Evolutionary conservation across 495 filamentous ascomycete species (phyloP), one percentile per base, ranked within the genome.

Genomic region (Chaetomium fimeti): DNA sequence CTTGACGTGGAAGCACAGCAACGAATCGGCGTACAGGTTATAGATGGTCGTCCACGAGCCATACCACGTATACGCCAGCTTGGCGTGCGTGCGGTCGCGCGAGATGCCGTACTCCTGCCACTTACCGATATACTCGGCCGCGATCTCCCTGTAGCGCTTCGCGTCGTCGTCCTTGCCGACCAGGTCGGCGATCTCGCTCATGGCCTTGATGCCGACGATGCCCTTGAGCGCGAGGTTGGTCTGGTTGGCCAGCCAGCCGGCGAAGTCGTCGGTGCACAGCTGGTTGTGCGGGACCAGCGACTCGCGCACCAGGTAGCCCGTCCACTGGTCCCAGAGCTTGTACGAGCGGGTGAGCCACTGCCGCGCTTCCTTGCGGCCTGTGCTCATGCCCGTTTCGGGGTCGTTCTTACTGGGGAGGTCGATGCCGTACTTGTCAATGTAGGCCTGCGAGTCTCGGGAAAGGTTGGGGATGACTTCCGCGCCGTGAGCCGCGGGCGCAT

Each of bases 41-140:
- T 97, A 97, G 22, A 96, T 83, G 1, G 91, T 97, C 52, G 92
- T 96, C 93, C 93, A 98, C 49, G 89, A 92, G 13, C 93, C 93
- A 69, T 91, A 92, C 92, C 93, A 96, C 58, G 92, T 85, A 74
- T 98, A 98, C 0, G 93, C 89, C 42, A 98, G 79, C 73, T 97
- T 96, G 28, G 91, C 91, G 69, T 96, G 91, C 1, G 88, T 85
- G 45, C 85, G 82, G 75, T 98, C 93, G 28, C 91, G 81, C 0
- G 89, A 91, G 70, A 95, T 87, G 59, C 86, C 93, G 64, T 84
- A 87, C 60, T 90, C 83, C 67, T 92, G 83, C 93, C 93, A 98
- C 72, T 89, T 91, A 48, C 84, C 78, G 64, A 96, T 85, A 72
- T 97, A 98, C 60, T 79, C 78, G 24, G 87, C 83, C 20, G 91